Percentiles rank a stretch among this genome's conserved stretches.
phyloP scores from a whole-genome alignment of 768 basidiomycete genomes.

The Solioccasus polychromus region DNA sequence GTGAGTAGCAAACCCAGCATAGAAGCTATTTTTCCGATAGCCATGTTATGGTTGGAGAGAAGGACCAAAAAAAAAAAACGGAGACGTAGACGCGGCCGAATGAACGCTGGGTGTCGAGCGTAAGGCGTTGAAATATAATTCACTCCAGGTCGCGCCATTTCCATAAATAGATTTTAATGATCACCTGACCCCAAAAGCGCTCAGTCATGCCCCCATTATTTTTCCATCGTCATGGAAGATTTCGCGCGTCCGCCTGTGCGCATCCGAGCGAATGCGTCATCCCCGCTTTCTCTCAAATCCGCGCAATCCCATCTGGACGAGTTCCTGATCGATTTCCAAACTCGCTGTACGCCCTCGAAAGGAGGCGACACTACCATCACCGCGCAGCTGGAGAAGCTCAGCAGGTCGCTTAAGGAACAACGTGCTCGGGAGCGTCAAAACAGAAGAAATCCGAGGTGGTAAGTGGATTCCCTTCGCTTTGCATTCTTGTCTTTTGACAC shows the following conservation, averaged over 20 bases:
- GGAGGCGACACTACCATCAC: slow-evolving; percentile 54
- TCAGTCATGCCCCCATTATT: background rate
- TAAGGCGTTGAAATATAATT: background rate
- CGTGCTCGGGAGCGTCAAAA: slow-evolving; percentile 25
- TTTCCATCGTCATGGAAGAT: slow-evolving; percentile 43
- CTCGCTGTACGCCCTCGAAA: slow-evolving; percentile 44
- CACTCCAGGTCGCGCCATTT: slow-evolving; percentile 13
- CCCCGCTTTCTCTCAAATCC: slow-evolving; percentile 38
- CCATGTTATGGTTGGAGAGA: slow-evolving; percentile 11
- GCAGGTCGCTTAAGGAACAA: slow-evolving; percentile 51
- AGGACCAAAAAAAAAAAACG: background rate
- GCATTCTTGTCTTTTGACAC: slow-evolving; percentile 5
- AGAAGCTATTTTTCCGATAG: slow-evolving; percentile 51
- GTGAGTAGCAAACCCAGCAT: slow-evolving; percentile 70
- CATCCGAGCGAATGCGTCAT: slow-evolving; percentile 37
- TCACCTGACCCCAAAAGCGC: slow-evolving; percentile 8
- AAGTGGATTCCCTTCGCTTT: background rate
- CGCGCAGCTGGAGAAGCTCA: slow-evolving; percentile 58
- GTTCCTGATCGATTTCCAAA: slow-evolving; percentile 50
- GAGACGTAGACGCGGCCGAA: no score
- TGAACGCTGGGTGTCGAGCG: no score
- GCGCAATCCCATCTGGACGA: slow-evolving; percentile 40
- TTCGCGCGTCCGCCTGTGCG: slow-evolving; percentile 47
- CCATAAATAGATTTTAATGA: background rate
- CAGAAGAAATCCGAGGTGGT: slow-evolving; percentile 6